Evolutionary conservation across 2,329 filamentous ascomycete genomes (phyloP), one percentile per base, ranked within the genome.

Genomic region (Raffaelea albimanens): DNA sequence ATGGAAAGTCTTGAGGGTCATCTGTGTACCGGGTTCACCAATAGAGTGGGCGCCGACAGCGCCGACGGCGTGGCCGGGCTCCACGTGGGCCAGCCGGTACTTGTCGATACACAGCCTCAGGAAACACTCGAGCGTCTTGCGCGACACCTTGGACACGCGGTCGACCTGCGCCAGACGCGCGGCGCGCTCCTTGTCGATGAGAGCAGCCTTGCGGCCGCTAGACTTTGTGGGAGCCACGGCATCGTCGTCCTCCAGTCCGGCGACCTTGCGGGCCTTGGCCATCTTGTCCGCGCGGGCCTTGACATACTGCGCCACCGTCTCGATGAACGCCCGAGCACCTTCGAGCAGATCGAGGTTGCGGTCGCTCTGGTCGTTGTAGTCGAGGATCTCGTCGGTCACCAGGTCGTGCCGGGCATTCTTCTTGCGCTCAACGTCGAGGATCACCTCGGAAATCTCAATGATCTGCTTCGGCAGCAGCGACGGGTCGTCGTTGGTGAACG

Each of bases 1-100:
- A 85, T 97, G 93, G 80, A 97, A 97, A 62, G 93, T 97, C 70
- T 97, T 97, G 54, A 98, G 70, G 1, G 93, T 98, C 93, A 98
- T 98, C 66, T 98, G 93, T 1, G 93, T 98, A 63, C 93, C 93
- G 0, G 93, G 93, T 61, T 98, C 93, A 67, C 93, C 93, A 57
- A 98, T 98, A 1, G 91, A 97, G 65, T 98, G 93, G 1, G 93
- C 93, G 55, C 93, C 93, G 34, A 97, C 89, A 16, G 93, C 93
- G 53, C 93, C 93, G 1, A 98, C 93, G 5, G 93, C 90, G 60
- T 97, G 91, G 3, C 93, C 93, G 13, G 93, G 90, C 62, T 98
- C 90, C 19, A 95, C 87, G 55, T 88, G 87, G 1, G 91, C 91
- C 63, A 83, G 87, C 56, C 88, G 84, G 65, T 95, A 96, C 64